Evolutionary conservation across 2,329 filamentous ascomycete species (phyloP), one percentile per base, ranked within the genome.

Genomic region (Colletotrichum somersetense): DNA sequence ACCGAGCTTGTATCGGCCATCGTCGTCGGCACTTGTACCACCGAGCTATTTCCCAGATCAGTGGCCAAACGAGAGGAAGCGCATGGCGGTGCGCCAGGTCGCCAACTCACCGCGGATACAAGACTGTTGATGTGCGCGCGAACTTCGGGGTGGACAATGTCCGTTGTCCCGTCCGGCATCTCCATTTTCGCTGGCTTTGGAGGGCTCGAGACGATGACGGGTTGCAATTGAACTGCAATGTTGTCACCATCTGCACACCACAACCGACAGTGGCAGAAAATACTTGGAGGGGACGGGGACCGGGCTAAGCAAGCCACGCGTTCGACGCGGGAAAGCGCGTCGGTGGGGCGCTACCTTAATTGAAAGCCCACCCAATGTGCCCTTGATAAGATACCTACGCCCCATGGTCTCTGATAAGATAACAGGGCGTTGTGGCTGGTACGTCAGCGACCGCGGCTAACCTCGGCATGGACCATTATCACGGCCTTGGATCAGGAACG

Each of bases 71-170:
- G 23, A 30, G 38, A 23, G 11, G 12, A 35, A 38, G 44, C 11
- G 2, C 20, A 23, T 40, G 58, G 50, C 35, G 35, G 8, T 57
- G 30, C 30, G 44, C 16, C 7, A 44, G 7, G 8, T 56, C 33
- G 40, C 46, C 44, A 59, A 76, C 92, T 80, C 87, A 97, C 95
- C 73, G 96, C 96, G 79, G 95, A 96, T 75, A 97, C 93, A 42
- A 99, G 91, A 84, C 94, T 97, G 84, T 93, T 96, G 79, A 99
- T 91, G 83, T 98, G 94, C 38, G 95, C 95, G 79, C 95, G 92
- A 78, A 98, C 94, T 85, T 97, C 94, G 53, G 95, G 94, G 80
- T 98, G 95, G 68, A 98, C 93, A 72, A 92, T 86, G 79, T 91
- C 89, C 75, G 81, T 83, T 68, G 81, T 80, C 70, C 81, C 85